Conservation (phyloP, 2,329 filamentous ascomycete genomes). For the Botrytis medusae region DNA sequence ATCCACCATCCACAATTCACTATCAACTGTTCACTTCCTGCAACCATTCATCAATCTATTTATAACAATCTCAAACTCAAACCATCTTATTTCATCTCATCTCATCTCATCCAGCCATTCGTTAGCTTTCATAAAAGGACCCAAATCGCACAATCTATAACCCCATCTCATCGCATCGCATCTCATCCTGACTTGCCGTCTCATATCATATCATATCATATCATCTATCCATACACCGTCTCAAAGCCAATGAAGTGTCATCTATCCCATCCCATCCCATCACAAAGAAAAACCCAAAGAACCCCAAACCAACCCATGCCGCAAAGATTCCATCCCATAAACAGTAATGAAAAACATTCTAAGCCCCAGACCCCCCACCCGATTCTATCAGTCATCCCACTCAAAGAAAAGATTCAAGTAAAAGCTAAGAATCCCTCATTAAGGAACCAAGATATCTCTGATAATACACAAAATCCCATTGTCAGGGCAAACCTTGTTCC, state of each 20-base stretch:
- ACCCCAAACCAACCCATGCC: not conserved
- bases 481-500: conserved; percentile 57
- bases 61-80: not conserved
- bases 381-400: too few species aligned
- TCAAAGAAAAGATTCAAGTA: not conserved
- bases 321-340: not conserved
- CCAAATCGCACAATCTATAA: not conserved
- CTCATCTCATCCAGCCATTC: not conserved
- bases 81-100: not conserved
- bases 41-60: not conserved
- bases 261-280: not conserved
- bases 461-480: conserved; percentile 38
- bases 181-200: not conserved
- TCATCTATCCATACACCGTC: not conserved
- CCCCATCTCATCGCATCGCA: not conserved
- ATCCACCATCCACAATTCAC: not conserved
- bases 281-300: not conserved
- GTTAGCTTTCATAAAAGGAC: not conserved
- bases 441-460: conserved; percentile 32
- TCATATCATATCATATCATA: not conserved
- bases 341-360: not conserved
- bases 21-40: not conserved
- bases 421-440: not conserved
- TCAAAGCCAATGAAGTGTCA: not conserved
- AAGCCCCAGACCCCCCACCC: not conserved